Base-by-base conservation (phyloP, 495 filamentous ascomycete genomes). In the Podospora appendiculata region DNA sequence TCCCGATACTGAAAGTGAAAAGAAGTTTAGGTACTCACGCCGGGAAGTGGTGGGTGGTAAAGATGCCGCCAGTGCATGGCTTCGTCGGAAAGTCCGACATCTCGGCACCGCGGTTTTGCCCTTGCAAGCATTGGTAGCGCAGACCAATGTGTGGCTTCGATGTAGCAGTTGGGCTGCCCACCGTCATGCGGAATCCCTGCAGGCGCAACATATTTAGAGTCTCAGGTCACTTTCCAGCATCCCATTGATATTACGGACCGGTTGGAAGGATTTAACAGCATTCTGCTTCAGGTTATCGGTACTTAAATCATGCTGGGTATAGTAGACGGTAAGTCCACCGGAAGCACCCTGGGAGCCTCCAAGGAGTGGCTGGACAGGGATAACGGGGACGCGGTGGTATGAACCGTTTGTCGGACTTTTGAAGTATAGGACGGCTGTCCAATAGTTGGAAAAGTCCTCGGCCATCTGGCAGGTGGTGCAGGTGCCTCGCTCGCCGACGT, bases 131-230 rank as follows among this genome's bases (percentile, higher is more conserved):
- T 51, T 74, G 76, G 47, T 72, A 68, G 57, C 70, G 77, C 9
- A 79, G 66, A 34, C 74, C 73, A 47, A 62, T 56, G 46, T 69
- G 61, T 2, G 54, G 47, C 55, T 69, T 64, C 32, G 58, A 58
- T 12, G 49, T 58, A 19, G 35, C 54, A 32, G 60, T 67, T 19
- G 75, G 74, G 53, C 52, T 68, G 55, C 74, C 74, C 47, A 75
- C 71, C 0, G 71, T 74, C 74, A 79, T 77, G 25, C 75, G 73
- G 67, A 79, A 78, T 32, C 75, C 74, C 72, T 75, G 45, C 8
- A 35, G 35, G 10, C 17, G 16, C 38, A 19, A 44, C 36, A 51
- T 19, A 9, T 9, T 45, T 32, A 14, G 40, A n/a, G 32, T 19
- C 6, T n/a, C 7, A 19, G 33, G 14, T 1, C n/a, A 17, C 0